These are phyloP conservation scores for Xylaria sp. DNA, from an alignment of 2,329 filamentous ascomycete genomes.

Conservation along the genomic window DNA sequence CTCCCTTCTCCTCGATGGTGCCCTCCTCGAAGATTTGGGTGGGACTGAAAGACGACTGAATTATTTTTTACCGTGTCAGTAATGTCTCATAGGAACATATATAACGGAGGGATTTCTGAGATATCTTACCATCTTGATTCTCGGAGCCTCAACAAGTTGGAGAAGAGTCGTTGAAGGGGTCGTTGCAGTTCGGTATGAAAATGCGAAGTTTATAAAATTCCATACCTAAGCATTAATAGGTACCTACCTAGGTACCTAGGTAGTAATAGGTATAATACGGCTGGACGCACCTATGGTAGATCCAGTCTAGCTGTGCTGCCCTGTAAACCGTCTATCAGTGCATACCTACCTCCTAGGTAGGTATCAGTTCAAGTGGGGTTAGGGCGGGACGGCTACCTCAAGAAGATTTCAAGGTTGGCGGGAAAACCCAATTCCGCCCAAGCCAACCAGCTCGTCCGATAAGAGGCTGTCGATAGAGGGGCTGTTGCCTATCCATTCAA, in stretches of 20 bases:
- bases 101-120: not conserved
- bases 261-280: too few species aligned
- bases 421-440: slow-evolving; percentile 32
- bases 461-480: slow-evolving; percentile 24
- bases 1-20: slow-evolving; percentile 96
- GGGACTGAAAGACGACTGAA: slow-evolving; percentile 78
- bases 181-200: slow-evolving; percentile 11
- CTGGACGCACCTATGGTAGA: too few species aligned
- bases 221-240: too few species aligned
- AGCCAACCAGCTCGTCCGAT: slow-evolving; percentile 23
- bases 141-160: slow-evolving; percentile 1
- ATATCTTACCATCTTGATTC: slow-evolving; percentile 33
- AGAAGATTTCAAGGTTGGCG: slow-evolving; percentile 8
- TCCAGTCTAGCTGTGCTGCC: not conserved
- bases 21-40: slow-evolving; percentile 98
- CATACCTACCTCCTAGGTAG: too few species aligned
- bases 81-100: not conserved
- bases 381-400: not conserved
- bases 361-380: slow-evolving; percentile 11
- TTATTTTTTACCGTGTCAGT: slow-evolving; percentile 33
- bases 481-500: not conserved
- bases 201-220: not conserved
- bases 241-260: not conserved
- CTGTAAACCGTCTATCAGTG: not conserved
- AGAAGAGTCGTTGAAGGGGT: not conserved